These are phyloP conservation scores for Tylopilus vinaceipallidus DNA, from an alignment of 768 basidiomycete species.

Conservation along the genomic window DNA sequence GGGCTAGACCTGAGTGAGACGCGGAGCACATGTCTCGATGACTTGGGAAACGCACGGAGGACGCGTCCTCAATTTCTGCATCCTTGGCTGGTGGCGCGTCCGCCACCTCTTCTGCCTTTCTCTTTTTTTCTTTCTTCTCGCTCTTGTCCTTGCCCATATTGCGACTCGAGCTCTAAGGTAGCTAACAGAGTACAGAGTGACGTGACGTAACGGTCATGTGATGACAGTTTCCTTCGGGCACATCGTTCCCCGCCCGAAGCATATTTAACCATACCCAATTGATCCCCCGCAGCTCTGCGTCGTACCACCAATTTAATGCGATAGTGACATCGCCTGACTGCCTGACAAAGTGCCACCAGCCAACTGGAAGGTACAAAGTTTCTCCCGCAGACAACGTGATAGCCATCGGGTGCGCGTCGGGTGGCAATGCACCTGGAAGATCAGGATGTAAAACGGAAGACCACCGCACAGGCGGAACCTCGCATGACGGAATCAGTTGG, in stretches of 20 bases:
- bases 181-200: not conserved
- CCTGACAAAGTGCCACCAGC: conserved; percentile 92
- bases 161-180: not conserved
- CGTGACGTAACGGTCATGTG: conserved; percentile 24
- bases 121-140: conserved; percentile 75
- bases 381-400: conserved; percentile 72
- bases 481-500: conserved; percentile 30
- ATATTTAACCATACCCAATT: conserved; percentile 68
- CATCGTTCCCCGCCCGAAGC: conserved; percentile 41
- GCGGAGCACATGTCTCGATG: conserved; percentile 29
- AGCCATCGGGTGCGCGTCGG: conserved; percentile 59
- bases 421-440: conserved; percentile 42
- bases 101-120: conserved; percentile 40
- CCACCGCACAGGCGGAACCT: conserved; percentile 67
- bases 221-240: conserved; percentile 36
- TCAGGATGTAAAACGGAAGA: conserved; percentile 68
- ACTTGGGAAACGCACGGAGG: conserved; percentile 28
- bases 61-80: conserved; percentile 44
- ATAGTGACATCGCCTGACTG: conserved; percentile 64
- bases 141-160: conserved; percentile 72
- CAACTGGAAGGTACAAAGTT: conserved; percentile 84
- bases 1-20: conserved; percentile 25
- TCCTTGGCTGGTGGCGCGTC: conserved; percentile 36
- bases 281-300: conserved; percentile 70
- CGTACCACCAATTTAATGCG: conserved; percentile 90